Evolutionary conservation across 164 flowering plant species (phyloP).

Genomic region (Chimonanthus praecox): DNA sequence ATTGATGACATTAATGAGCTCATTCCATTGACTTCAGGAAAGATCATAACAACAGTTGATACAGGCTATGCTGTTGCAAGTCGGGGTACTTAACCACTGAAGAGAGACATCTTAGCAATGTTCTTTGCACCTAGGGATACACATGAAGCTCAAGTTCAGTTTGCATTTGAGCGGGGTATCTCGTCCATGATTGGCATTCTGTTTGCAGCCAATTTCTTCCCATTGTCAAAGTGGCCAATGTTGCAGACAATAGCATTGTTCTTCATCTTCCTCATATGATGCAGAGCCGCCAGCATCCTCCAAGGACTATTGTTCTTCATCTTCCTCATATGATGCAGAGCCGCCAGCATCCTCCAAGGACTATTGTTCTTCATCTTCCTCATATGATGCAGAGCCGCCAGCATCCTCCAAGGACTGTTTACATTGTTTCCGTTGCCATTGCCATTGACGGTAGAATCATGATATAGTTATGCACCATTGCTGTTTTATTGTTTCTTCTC

Average conservation of each 20-base stretch:
- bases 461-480: too few relatives aligned
- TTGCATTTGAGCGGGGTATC: too few relatives aligned
- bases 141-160: too few relatives aligned
- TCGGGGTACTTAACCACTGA: too few relatives aligned
- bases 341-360: too few relatives aligned
- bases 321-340: conserved; percentile 25
- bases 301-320: conserved; percentile 28
- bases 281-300: not conserved
- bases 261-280: conserved; percentile 36
- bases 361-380: conserved; percentile 39
- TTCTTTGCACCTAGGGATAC: too few relatives aligned
- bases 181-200: too few relatives aligned
- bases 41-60: conserved; percentile 83
- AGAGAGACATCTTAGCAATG: too few relatives aligned
- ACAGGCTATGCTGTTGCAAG: conserved; percentile 90
- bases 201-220: not conserved
- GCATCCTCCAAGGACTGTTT: too few relatives aligned
- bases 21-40: conserved; percentile 67
- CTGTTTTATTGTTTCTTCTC: too few relatives aligned
- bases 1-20: conserved; percentile 78
- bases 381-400: conserved; percentile 19
- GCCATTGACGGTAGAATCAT: too few relatives aligned
- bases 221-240: conserved; percentile 34
- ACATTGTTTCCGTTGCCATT: too few relatives aligned
- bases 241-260: conserved; percentile 38